Percentiles rank a stretch among this genome's conserved stretches.
These are phyloP conservation scores for Trichoderma brevicompactum DNA, from an alignment of 2,329 filamentous ascomycete species.

Conservation along the genomic window DNA sequence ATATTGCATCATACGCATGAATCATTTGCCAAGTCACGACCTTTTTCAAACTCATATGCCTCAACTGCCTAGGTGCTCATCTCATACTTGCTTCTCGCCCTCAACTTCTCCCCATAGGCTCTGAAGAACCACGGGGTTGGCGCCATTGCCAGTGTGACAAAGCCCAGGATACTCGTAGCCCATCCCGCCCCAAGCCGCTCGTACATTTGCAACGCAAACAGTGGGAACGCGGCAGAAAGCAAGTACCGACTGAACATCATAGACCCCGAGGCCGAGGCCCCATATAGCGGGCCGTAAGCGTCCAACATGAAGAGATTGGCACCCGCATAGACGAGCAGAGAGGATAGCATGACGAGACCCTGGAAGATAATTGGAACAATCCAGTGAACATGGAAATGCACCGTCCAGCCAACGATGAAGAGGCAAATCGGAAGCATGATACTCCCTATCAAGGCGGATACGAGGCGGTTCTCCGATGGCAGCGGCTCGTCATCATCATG, in stretches of 20 bases:
- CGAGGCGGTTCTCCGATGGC: constrained; percentile 68
- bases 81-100: constrained; percentile 36
- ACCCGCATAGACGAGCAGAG: constrained; percentile 38
- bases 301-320: constrained; percentile 39
- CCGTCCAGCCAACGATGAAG: constrained; percentile 72
- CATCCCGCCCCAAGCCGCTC: constrained; percentile 47
- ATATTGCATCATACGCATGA: not conserved
- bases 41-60: not conserved
- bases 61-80: constrained; percentile 32
- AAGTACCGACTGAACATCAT: constrained; percentile 50
- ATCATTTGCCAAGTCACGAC: not conserved
- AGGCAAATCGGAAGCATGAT: constrained; percentile 65
- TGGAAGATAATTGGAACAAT: constrained; percentile 37
- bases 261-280: constrained; percentile 37
- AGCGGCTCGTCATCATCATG: constrained; percentile 53
- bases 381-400: constrained; percentile 35
- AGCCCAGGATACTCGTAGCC: constrained; percentile 50
- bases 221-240: constrained; percentile 62
- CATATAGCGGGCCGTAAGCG: constrained; percentile 38
- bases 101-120: constrained; percentile 34
- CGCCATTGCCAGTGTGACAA: constrained; percentile 44
- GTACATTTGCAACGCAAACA: constrained; percentile 46
- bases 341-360: constrained; percentile 36
- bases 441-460: constrained; percentile 64
- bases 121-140: constrained; percentile 44